Conservation (phyloP, 2,329 filamentous ascomycete species). For the Xylariaceae sp. region DNA sequence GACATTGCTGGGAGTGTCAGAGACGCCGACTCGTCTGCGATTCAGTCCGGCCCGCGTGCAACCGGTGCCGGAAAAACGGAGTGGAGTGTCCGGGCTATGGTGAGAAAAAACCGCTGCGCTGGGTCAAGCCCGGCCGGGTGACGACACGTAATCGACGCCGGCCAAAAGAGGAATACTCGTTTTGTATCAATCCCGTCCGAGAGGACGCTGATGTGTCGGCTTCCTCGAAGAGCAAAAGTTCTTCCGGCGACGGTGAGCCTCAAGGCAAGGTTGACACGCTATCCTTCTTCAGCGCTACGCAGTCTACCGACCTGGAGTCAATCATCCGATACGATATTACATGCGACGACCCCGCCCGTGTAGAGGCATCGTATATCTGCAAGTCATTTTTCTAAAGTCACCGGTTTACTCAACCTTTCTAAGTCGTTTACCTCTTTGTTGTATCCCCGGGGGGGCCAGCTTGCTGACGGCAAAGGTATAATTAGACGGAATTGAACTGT, state of each 20-base stretch:
- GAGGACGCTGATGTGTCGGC: neutral
- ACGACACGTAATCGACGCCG: slow-evolving; percentile 27
- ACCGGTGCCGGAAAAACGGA: slow-evolving; percentile 33
- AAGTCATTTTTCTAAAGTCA: slow-evolving; percentile 20
- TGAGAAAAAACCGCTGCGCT: slow-evolving; percentile 37
- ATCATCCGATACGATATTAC: slow-evolving; percentile 21
- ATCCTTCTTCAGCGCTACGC: neutral
- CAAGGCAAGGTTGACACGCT: neutral
- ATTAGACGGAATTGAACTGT: slow-evolving; percentile 34
- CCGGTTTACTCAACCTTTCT: neutral
- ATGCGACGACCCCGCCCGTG: slow-evolving; percentile 22
- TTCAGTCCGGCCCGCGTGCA: slow-evolving; percentile 35
- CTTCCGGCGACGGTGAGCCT: neutral
- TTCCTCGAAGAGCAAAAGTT: neutral
- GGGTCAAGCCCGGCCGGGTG: slow-evolving; percentile 39
- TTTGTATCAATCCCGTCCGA: neutral
- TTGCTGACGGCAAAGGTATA: slow-evolving; percentile 1
- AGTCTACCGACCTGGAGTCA: slow-evolving; percentile 7
- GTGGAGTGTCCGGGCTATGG: slow-evolving; percentile 40
- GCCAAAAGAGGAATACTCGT: neutral
- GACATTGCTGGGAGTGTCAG: slow-evolving; percentile 42
- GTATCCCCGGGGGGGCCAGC: neutral
- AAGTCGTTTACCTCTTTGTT: neutral
- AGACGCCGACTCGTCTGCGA: slow-evolving; percentile 41
- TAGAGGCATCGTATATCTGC: slow-evolving; percentile 32